Conservation (phyloP, 2,329 filamentous ascomycete genomes). For the Fusarium veterinarium region DNA sequence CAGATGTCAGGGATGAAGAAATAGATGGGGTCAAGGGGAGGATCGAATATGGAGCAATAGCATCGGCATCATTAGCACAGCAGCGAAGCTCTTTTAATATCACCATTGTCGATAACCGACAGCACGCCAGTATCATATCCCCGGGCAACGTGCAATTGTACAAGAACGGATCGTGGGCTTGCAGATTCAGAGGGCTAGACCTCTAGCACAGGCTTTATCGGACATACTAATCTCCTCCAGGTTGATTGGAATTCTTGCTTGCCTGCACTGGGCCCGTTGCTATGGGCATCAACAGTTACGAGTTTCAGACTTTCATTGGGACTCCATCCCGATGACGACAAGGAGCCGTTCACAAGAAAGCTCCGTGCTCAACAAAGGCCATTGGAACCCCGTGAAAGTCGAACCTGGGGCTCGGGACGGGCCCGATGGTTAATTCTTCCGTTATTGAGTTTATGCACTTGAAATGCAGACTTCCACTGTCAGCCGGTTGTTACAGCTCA, state of each 20-base stretch:
- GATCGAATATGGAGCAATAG: neutral
- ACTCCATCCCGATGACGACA: conserved; percentile 25
- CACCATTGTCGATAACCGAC: neutral
- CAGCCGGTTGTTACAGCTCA: neutral
- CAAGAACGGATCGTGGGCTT: conserved; percentile 19
- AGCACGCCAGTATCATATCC: conserved; percentile 34
- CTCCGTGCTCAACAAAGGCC: conserved; percentile 8
- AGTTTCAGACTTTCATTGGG: conserved; percentile 28
- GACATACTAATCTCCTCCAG: conserved; percentile 37
- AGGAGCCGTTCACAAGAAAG: neutral
- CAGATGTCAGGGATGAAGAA: conserved; percentile 16
- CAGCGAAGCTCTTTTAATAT: conserved; percentile 20
- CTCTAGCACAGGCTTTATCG: conserved; percentile 7
- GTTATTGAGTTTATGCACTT: conserved; percentile 29
- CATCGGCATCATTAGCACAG: neutral
- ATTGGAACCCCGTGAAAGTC: neutral
- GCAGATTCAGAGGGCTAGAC: neutral
- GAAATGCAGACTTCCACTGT: neutral
- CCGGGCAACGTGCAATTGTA: conserved; percentile 38
- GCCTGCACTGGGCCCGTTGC: conserved; percentile 15
- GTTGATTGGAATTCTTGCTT: conserved; percentile 40
- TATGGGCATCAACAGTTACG: conserved; percentile 20
- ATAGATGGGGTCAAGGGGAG: conserved; percentile 17
- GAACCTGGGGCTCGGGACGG: neutral
- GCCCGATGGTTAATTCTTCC: conserved; percentile 18